These are phyloP conservation scores for Monosporascus sp. DNA, from an alignment of 2,329 filamentous ascomycete species.

Conservation along the genomic window DNA sequence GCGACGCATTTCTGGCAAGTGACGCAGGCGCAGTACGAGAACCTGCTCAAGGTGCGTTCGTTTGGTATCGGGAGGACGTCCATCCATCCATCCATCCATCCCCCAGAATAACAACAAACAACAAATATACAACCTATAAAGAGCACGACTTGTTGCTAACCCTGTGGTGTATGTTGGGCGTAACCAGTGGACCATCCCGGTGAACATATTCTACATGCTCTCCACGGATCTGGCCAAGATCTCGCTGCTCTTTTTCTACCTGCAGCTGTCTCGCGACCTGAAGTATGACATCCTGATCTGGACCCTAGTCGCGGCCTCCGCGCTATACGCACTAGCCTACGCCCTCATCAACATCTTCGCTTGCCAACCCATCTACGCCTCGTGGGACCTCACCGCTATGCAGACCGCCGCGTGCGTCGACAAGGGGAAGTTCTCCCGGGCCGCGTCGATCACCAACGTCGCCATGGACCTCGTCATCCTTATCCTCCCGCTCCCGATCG, in stretches of 20 bases:
- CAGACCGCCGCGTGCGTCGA: neutral
- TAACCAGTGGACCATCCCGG: neutral
- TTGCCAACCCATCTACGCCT: neutral
- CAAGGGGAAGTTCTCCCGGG: slow-evolving; percentile 1
- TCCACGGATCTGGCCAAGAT: slow-evolving; percentile 1
- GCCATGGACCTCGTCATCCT: slow-evolving; percentile 4
- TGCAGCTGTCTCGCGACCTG: neutral
- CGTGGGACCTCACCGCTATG: neutral
- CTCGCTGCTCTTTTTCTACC: slow-evolving; percentile 6
- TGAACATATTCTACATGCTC: neutral
- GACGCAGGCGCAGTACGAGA: neutral
- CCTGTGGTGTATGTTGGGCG: neutral
- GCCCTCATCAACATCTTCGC: neutral
- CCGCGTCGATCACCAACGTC: neutral
- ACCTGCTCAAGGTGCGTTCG: neutral
- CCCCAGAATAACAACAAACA: too few relatives aligned
- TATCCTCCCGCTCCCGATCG: slow-evolving; percentile 1
- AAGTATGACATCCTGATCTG: neutral
- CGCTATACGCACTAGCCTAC: neutral
- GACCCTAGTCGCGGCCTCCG: neutral
- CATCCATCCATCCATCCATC: too few relatives aligned
- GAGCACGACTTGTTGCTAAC: neutral
- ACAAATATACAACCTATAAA: too few relatives aligned
- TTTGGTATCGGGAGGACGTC: neutral
- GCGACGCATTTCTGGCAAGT: neutral